A percentile compares a stretch with the other conserved stretches of the same genome.
These are phyloP conservation scores for Cladosporium oxysporum DNA, from an alignment of 2,329 filamentous ascomycete genomes.

Conservation along the genomic window DNA sequence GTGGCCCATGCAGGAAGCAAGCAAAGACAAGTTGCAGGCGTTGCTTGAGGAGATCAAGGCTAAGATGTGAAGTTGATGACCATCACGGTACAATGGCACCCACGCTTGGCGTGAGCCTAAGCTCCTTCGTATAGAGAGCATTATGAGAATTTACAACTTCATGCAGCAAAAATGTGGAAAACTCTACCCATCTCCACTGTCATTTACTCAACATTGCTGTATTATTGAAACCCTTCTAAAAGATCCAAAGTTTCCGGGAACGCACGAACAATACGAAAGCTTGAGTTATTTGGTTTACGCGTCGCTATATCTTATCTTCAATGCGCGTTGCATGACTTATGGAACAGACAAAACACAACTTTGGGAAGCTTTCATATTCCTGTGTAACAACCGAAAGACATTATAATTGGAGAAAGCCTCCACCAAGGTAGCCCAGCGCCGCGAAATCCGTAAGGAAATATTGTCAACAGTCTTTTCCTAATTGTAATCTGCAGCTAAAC, in stretches of 20 bases:
- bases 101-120: constrained; percentile 9
- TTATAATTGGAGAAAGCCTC: not conserved
- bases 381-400: not conserved
- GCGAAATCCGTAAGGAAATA: not conserved
- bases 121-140: not conserved
- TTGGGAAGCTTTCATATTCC: not conserved
- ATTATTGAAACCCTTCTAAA: not conserved
- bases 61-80: constrained; percentile 65
- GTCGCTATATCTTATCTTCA: not conserved
- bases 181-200: not conserved
- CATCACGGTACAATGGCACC: constrained; percentile 13
- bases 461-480: not conserved
- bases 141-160: not conserved
- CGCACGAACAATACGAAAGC: not conserved
- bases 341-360: too few species aligned
- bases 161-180: not conserved
- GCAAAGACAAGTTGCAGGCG: constrained; percentile 82
- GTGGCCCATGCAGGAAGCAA: constrained; percentile 74
- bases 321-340: too few species aligned
- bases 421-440: not conserved
- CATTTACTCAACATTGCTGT: not conserved
- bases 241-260: too few species aligned
- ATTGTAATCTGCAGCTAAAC: not conserved
- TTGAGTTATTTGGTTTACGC: not conserved
- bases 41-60: constrained; percentile 81